Evolutionary conservation across 257 asterid genomes (phyloP), one percentile per base, ranked within the genome.

Genomic region (Solanum neorickii): DNA sequence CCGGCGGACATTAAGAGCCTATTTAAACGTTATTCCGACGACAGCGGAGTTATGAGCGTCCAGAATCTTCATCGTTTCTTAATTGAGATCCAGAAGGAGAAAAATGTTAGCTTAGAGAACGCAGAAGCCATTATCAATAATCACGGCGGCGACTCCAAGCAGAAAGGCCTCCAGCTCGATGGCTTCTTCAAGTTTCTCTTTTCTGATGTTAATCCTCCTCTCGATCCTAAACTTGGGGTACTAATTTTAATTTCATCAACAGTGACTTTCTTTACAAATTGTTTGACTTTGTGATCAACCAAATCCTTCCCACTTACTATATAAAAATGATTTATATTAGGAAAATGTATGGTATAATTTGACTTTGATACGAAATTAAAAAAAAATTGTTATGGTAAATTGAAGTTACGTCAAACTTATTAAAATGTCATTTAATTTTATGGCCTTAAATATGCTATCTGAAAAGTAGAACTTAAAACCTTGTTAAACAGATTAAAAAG

Each of bases 1-100:
- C 98, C 98, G 86, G 87, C 82, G 21, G 93, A 88, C 49, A 88
- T 95, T 75, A 93, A 88, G 92, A 84, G 59, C 74, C 66, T 93
- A 1, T 94, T 94, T 88, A 70, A 82, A 1, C 52, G 70, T 42
- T 94, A 94, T 82, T 92, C 98, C 2, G 92, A 90, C 5, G 91
- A 89, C 49, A 91, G 87, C 42, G 97, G 95, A 42, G 49, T 88
- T 18, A 94, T 95, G 95, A 87, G 56, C 86, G 89, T 35, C 18
- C 94, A 90, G 35, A 86, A 91, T 37, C 92, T 95, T 47, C 94
- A 73, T 18, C 89, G 93, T 73, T 94, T 95, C 87, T 86, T 95
- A 92, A 90, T 92, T 72, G 98, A 94, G 88, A 89, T 92, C 35
- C 98, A 95, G 89, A 92, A 91, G n/a, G 93, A 95, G 89, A 80